Evolutionary conservation across 2,329 filamentous ascomycete genomes (phyloP).

Genomic region (Fusarium mundagurra): DNA sequence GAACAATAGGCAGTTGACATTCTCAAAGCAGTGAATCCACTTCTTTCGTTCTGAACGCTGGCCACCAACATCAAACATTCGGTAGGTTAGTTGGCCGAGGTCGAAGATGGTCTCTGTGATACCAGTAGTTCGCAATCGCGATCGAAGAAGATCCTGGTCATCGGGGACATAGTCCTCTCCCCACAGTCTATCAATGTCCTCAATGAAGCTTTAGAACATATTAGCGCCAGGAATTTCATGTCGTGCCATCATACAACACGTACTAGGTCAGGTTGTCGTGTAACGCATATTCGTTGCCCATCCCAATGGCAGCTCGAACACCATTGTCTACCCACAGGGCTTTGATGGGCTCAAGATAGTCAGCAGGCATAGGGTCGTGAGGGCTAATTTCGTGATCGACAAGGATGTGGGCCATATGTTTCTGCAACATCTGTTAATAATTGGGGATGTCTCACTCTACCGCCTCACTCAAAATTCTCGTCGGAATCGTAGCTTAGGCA

Average conservation of each 20-base stretch:
- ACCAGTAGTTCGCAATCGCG: conserved; percentile 89
- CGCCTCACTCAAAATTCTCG: background rate
- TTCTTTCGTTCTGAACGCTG: conserved; percentile 95
- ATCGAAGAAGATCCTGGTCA: conserved; percentile 93
- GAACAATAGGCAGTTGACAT: conserved; percentile 91
- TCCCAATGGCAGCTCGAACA: conserved; percentile 86
- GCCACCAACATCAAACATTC: conserved; percentile 96
- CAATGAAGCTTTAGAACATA: conserved; percentile 74
- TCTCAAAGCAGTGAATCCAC: conserved; percentile 97
- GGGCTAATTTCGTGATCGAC: conserved; percentile 84
- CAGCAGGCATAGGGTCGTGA: conserved; percentile 80
- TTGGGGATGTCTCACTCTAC: conserved; percentile 33
- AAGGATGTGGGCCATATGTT: conserved; percentile 79
- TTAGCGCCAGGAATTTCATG: conserved; percentile 27
- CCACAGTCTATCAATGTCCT: conserved; percentile 80
- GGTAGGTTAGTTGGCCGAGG: conserved; percentile 89
- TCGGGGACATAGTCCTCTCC: conserved; percentile 83
- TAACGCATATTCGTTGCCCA: conserved; percentile 95
- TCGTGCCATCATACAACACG: conserved; percentile 47
- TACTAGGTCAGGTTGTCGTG: conserved; percentile 97
- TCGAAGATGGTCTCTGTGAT: conserved; percentile 97
- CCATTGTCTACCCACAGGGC: conserved; percentile 84
- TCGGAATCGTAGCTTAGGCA: background rate
- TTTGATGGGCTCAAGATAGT: conserved; percentile 84
- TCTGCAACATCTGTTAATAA: conserved; percentile 63